Base-by-base conservation (phyloP, 2,329 filamentous ascomycete species). In the Cryphonectria parasitica region DNA sequence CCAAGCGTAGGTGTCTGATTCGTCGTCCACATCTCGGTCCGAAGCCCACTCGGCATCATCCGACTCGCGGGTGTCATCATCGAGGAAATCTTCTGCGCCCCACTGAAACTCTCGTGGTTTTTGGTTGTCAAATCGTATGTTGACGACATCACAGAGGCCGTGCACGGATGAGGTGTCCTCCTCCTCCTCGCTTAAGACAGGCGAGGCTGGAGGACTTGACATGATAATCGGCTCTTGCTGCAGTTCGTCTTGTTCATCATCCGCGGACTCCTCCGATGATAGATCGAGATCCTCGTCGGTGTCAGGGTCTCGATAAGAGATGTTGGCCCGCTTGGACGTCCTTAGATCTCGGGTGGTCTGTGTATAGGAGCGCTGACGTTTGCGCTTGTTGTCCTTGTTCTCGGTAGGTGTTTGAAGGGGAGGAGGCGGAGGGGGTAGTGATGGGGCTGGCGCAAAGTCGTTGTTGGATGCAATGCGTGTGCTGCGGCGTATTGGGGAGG, bases 111-210 rank as follows among this genome's bases (percentile, higher is more conserved):
- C 92, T 2, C 85, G 85, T 6, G 90, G 89, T 72, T 93, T 90
- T 77, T 92, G 87, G 77, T 95, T 95, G 79, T 95, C 92, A 74
- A 95, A 90, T 61, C 88, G 83, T 60, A 95, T 86, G 71, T 92
- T 87, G 25, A 95, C 91, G 7, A 89, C 84, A 56, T 90, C 85
- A 76, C 92, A 95, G 74, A 91, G 84, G 1, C 91, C 91, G 72
- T 95, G 92, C 36, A 91, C 80, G 70, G 85, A 84, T 0, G 71
- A 66, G 45, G 74, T 74, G 0, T 54, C 56, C 36, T 73, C 34
- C 36, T 73, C 34, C 34, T 34, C 69, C 0, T 68, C 72, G 13
- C 54, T 65, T 17, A 43, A n/a, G 5, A 36, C 63, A 45, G 52
- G 68, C 49, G 69, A 68, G 13, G 61, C 66, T 34, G 62, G 63